Evolutionary conservation across 768 basidiomycete species (phyloP).

Genomic region (Boletus barrowsii): DNA sequence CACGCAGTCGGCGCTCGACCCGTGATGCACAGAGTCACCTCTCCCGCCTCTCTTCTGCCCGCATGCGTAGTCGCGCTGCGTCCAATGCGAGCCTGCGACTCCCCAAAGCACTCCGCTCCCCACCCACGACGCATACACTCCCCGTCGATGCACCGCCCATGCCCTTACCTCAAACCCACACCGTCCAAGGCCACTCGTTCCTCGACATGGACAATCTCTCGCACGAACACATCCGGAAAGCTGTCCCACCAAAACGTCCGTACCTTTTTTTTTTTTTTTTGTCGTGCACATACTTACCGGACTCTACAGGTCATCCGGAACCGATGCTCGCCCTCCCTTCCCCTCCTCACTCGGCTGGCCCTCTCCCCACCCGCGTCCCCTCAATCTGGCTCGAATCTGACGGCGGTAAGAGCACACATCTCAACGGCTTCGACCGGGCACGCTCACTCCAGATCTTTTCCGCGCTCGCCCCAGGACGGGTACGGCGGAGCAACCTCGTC

Average conservation of each 20-base stretch:
- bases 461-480: constrained; percentile 1
- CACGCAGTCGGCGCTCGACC: constrained; percentile 22
- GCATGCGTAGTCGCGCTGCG: constrained; percentile 57
- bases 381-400: constrained; percentile 52
- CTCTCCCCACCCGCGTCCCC: constrained; percentile 33
- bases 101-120: constrained; percentile 37
- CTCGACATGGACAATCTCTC: constrained; percentile 33
- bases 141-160: constrained; percentile 30
- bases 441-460: constrained; percentile 24
- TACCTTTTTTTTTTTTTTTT: background rate
- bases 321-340: constrained; percentile 16
- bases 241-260: constrained; percentile 16
- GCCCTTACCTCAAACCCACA: constrained; percentile 14
- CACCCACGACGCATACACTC: constrained; percentile 34
- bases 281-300: background rate
- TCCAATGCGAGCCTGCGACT: constrained; percentile 69
- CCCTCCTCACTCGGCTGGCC: constrained; percentile 22
- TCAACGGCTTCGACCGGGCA: constrained; percentile 19
- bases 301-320: constrained; percentile 10
- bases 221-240: constrained; percentile 31
- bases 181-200: constrained; percentile 26
- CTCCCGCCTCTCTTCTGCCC: constrained; percentile 59
- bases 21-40: constrained; percentile 31
- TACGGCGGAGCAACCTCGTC: constrained; percentile 27
- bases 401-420: constrained; percentile 12